Evolutionary conservation across 805 yeast species (phyloP).

Genomic region (Blastobotrys peoriensis): DNA sequence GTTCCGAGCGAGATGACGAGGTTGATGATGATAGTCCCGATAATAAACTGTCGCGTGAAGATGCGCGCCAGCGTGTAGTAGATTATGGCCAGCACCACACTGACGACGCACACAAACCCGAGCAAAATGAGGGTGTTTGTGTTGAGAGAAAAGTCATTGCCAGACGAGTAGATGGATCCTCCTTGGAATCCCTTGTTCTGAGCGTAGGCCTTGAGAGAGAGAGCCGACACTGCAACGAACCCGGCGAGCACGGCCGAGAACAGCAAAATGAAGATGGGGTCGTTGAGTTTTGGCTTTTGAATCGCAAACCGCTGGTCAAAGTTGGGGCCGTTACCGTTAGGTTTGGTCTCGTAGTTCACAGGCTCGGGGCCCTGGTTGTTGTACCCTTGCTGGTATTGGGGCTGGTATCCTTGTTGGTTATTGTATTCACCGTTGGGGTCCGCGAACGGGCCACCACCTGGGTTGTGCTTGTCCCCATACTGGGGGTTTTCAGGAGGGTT

Average conservation of each 20-base stretch:
- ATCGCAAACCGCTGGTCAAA: constrained; percentile 69
- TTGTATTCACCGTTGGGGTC: not conserved
- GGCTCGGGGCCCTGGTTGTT: constrained; percentile 13
- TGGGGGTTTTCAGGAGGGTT: not conserved
- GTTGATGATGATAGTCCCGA: constrained; percentile 61
- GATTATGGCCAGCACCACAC: constrained; percentile 49
- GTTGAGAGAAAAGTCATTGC: constrained; percentile 56
- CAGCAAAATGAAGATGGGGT: constrained; percentile 46
- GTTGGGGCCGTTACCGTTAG: constrained; percentile 32
- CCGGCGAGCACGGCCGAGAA: constrained; percentile 46
- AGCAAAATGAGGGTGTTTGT: constrained; percentile 70
- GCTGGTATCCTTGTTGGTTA: constrained; percentile 5
- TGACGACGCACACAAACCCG: constrained; percentile 56
- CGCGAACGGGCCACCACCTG: not conserved
- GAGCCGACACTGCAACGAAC: constrained; percentile 62
- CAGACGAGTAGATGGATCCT: constrained; percentile 50
- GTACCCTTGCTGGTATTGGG: constrained; percentile 17
- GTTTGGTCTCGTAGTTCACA: constrained; percentile 19
- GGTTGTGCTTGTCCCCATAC: not conserved
- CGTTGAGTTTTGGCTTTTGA: constrained; percentile 59
- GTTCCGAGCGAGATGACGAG: constrained; percentile 67
- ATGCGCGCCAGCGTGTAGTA: constrained; percentile 58
- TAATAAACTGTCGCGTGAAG: constrained; percentile 62
- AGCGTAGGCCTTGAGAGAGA: constrained; percentile 61
- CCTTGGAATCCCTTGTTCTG: constrained; percentile 52